Conservation (phyloP, 768 basidiomycete species). For the Tephrocybe sp. region DNA sequence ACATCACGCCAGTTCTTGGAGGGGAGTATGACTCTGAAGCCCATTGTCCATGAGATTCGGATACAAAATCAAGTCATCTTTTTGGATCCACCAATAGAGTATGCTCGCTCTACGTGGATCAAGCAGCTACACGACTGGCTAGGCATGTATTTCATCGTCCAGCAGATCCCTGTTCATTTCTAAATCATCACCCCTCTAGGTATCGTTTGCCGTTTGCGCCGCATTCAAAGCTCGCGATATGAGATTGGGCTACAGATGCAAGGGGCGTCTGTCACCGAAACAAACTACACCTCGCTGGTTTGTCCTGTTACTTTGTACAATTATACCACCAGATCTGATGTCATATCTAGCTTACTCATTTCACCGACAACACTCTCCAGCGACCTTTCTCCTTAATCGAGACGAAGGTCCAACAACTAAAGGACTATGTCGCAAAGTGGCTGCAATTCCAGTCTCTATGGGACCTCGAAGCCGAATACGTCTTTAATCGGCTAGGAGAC, state of each 20-base stretch:
- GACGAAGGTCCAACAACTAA: slow-evolving; percentile 81
- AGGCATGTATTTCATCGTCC: slow-evolving; percentile 39
- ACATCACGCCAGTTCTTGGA: slow-evolving; percentile 56
- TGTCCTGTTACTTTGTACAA: slow-evolving; percentile 23
- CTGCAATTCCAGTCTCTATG: slow-evolving; percentile 98
- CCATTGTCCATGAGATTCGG: slow-evolving; percentile 92
- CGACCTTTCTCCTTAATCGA: slow-evolving; percentile 88
- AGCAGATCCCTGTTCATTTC: too few relatives aligned
- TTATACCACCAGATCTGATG: neutral
- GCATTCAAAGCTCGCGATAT: slow-evolving; percentile 94
- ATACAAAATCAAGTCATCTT: slow-evolving; percentile 99
- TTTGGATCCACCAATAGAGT: slow-evolving; percentile 96
- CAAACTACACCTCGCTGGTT: slow-evolving; percentile 83
- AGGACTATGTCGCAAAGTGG: slow-evolving; percentile 95
- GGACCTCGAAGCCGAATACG: slow-evolving; percentile 97
- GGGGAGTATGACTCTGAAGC: slow-evolving; percentile 73
- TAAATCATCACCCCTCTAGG: slow-evolving; percentile 39
- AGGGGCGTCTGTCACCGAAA: slow-evolving; percentile 59
- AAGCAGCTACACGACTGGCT: slow-evolving; percentile 89
- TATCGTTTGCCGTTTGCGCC: slow-evolving; percentile 80
- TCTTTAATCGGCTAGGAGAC: slow-evolving; percentile 94
- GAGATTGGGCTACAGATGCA: slow-evolving; percentile 96
- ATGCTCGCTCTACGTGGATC: slow-evolving; percentile 89
- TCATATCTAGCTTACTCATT: slow-evolving; percentile 62
- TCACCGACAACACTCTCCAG: slow-evolving; percentile 72